These are phyloP conservation scores for Skeletonema marinoi DNA, from an alignment of 108 stramenopile genomes.

Conservation along the genomic window DNA sequence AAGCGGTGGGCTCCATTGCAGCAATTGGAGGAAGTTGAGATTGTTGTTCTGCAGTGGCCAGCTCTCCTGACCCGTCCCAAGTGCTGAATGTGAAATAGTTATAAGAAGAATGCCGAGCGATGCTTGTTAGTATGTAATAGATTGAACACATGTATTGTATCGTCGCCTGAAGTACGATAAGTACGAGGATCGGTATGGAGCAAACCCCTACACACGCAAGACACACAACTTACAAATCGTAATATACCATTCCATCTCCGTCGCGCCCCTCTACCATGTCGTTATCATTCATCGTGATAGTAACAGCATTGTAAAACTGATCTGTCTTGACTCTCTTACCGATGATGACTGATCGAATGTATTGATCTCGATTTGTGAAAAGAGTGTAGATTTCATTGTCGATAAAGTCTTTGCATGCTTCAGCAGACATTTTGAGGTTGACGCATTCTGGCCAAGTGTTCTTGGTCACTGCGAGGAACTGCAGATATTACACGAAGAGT, in stretches of 20 bases:
- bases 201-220: too few species aligned
- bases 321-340: not conserved
- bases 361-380: not conserved
- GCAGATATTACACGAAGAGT: too few species aligned
- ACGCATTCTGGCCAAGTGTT: slow-evolving; percentile 6
- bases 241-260: not conserved
- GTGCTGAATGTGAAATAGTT: too few species aligned
- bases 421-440: not conserved
- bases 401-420: slow-evolving; percentile 3
- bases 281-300: slow-evolving; percentile 1
- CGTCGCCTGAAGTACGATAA: too few species aligned
- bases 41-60: not conserved
- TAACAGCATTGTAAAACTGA: not conserved
- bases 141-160: too few species aligned
- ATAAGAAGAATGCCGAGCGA: not conserved
- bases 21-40: not conserved
- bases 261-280: not conserved
- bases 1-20: not conserved
- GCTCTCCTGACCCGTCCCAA: not conserved
- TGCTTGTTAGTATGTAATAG: too few species aligned
- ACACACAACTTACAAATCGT: not conserved
- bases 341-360: not conserved
- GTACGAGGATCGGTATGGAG: too few species aligned
- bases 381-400: not conserved
- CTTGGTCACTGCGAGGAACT: not conserved